These are phyloP conservation scores for Chlorella sp. DNA, from an alignment of 139 green algal species.

Conservation along the genomic window DNA sequence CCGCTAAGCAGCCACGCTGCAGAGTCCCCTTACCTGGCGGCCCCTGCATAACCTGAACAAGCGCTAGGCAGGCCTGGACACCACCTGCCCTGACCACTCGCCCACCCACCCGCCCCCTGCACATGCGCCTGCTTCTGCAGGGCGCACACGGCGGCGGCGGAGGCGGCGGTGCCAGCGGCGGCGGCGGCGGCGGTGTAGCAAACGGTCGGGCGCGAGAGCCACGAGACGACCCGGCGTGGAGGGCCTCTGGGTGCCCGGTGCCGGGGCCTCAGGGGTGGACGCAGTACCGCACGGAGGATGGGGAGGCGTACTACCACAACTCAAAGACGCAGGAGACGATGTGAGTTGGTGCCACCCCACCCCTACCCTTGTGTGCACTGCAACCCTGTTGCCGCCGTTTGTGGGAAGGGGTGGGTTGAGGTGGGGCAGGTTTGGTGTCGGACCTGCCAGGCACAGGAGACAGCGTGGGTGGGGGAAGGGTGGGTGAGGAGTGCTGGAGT, in stretches of 20 bases:
- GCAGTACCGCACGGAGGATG: slow-evolving; percentile 35
- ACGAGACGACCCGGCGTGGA: slow-evolving; percentile 57
- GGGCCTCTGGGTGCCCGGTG: slow-evolving; percentile 63
- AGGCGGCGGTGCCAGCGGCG: background rate
- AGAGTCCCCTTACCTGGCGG: no score
- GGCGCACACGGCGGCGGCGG: background rate
- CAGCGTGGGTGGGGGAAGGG: no score
- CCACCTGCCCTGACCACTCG: background rate
- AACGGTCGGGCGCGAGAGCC: background rate
- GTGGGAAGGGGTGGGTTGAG: background rate
- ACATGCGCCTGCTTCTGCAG: background rate
- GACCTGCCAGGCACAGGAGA: no score
- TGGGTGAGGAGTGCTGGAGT: no score
- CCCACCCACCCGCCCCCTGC: background rate
- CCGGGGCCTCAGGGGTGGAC: slow-evolving; percentile 77
- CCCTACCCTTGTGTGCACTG: background rate
- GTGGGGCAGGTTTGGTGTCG: background rate
- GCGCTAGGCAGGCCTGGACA: no score
- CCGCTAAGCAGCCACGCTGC: no score
- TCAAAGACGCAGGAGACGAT: slow-evolving; percentile 37
- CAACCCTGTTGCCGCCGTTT: background rate
- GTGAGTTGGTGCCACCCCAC: background rate
- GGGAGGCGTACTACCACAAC: slow-evolving; percentile 83
- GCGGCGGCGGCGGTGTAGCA: background rate
- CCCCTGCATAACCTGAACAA: no score